Evolutionary conservation across 2,329 filamentous ascomycete species (phyloP), one percentile per base, ranked within the genome.

Genomic region (Teratosphaeria viscida): DNA sequence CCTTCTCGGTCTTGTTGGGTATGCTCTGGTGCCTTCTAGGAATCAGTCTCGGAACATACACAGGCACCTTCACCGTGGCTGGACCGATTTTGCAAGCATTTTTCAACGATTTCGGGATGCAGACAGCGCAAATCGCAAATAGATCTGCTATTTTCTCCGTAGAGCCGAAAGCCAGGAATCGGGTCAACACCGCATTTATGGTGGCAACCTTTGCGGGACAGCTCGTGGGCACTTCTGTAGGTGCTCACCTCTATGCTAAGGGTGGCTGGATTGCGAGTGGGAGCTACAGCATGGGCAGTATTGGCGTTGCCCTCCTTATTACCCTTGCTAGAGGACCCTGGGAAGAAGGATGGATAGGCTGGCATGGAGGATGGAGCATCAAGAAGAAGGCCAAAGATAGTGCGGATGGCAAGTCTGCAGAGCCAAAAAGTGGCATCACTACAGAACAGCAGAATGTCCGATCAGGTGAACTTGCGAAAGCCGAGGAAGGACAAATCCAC

Each of bases 111-210:
- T 79, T 90, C 29, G 89, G 88, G 0, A 78, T 86, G 61, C 89
- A 91, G 72, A 87, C 85, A 1, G 79, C 83, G 0, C 87, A 91
- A 70, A 87, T 90, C 35, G 86, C 87, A 1, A 91, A 92, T 66
- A 77, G 89, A 0, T 79, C 81, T 0, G 80, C 83, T 3, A 88
- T 94, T 23, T 92, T 89, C 66, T 74, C 77, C 1, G 84, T 92
- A 26, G 86, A 87, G 57, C 85, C 88, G 0, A 85, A 83, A 61
- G 85, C 85, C 0, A 76, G 87, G 4, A 94, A 91, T 72, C 75
- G 89, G 3, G 81, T 92, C 27, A 94, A 94, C 69, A 91, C 89
- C 0, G 87, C 85, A 1, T 94, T 90, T 68, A 94, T 92, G 89
- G 80, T 91, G 0, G 79, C 81, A 7, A 84, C 83, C 0, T 92